Base-by-base conservation (phyloP, 257 asterid genomes). In the Linderniella brevidens region DNA sequence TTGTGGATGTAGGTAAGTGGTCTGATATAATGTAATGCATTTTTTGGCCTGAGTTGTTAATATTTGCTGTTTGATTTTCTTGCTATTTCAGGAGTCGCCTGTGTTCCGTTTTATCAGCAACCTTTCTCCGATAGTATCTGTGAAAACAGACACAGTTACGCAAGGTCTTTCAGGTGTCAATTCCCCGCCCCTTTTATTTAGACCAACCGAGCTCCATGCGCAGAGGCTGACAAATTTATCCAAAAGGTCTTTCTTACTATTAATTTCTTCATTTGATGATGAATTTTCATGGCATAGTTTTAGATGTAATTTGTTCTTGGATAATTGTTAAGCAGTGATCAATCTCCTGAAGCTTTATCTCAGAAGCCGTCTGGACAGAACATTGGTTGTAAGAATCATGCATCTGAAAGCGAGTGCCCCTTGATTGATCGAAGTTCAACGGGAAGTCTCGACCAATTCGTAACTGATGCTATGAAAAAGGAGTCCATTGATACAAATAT, bases 91-190 rank as follows among this genome's bases (percentile, higher is more conserved):
- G 92, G 84, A 61, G 4, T 79, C 75, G 9, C 72, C 78, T 10
- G 46, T 79, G 58, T 78, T 61, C 55, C 63, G 69, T 59, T 73
- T 61, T 61, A 59, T 67, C 25, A 61, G 75, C 71, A 65, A 63
- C 46, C 75, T 69, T 52, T 79, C 92, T 60, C 78, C 82, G 11
- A 64, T 69, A 56, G 67, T 58, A 52, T 60, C 69, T 7, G 65
- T 65, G 53, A 68, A 65, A 37, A 49, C 61, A 13, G 61, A 60
- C 38, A 20, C 59, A 32, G 58, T 29, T 46, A 55, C 57, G 13
- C 70, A 67, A 60, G 68, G 63, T 46, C 67, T 68, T 54, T 64
- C 66, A 4, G 79, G 69, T 50, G 58, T 70, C 42, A 58, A 56
- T 55, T 73, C 82, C 57, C 80, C 85, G 8, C 68, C 78, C 15